phyloP scores from a whole-genome alignment of 148 eudicot species.

The Heliamphora exappendiculata region DNA sequence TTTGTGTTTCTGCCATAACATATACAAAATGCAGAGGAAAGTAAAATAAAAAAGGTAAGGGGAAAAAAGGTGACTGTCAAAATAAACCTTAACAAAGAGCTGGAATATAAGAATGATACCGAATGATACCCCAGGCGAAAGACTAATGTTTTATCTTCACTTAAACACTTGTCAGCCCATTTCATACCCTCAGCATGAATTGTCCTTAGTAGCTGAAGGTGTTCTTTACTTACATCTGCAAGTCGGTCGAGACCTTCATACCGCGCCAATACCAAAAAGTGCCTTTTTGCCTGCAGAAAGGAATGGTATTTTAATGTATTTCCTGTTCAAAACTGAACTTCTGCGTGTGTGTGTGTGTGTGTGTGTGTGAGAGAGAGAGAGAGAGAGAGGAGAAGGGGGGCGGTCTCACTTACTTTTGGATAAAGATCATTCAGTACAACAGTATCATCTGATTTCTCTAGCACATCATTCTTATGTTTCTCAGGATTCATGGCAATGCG shows the following conservation, averaged over 20 bases:
- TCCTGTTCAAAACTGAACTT: not conserved
- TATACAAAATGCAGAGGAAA: not conserved
- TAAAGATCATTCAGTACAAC: conserved; percentile 70
- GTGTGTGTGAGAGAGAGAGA: not conserved
- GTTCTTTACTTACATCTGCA: conserved; percentile 52
- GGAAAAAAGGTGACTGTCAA: not conserved
- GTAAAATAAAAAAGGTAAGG: not conserved
- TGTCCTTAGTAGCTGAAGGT: conserved; percentile 49
- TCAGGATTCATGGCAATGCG: conserved; percentile 66
- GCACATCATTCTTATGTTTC: conserved; percentile 44
- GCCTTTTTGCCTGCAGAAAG: conserved; percentile 60
- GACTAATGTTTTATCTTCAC: conserved; percentile 44
- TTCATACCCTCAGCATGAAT: conserved; percentile 68
- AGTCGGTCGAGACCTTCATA: conserved; percentile 60
- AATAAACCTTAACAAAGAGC: not conserved
- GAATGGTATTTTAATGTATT: not conserved
- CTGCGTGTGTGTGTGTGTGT: too few species aligned
- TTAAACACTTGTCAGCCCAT: conserved; percentile 52
- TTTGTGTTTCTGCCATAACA: too few species aligned
- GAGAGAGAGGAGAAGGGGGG: conserved; percentile 5
- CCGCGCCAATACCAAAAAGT: conserved; percentile 69
- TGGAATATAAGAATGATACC: conserved; percentile 27
- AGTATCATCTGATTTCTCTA: conserved; percentile 49
- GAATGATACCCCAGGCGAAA: conserved; percentile 94
- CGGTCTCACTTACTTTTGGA: conserved; percentile 58